Base-by-base conservation (phyloP, 1,139 yeast genomes). In the Geotrichum cucujoidarum region DNA sequence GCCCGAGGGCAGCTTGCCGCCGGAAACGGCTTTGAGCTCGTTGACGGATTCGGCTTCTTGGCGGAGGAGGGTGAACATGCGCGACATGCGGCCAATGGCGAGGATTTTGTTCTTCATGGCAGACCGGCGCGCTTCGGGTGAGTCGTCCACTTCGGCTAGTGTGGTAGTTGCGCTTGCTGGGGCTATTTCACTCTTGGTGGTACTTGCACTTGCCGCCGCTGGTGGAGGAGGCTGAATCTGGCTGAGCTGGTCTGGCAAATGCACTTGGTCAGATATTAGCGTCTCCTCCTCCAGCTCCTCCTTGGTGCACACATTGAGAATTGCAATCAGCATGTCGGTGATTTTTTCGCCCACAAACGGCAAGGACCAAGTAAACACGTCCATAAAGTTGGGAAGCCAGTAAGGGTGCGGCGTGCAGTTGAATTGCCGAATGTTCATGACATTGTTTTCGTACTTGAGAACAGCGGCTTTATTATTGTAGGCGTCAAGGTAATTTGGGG, bases 381-480 rank as follows among this genome's bases (percentile, higher is more conserved):
- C 97, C 95, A 90, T 89, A 60, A 90, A 88, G 65, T 90, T 90
- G 3, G 98, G 98, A 57, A 92, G 73, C 92, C 95, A 90, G 68
- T 92, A 92, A 1, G 98, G 98, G 67, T 92, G 97, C 8, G 96
- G 95, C 36, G 92, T 82, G 60, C 84, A 72, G 65, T 89, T 89
- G 70, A 92, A 92, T 67, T 92, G 98, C 53, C 97, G 78, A 55
- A 92, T 92, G 65, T 92, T 92, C 94, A 92, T 84, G 34, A 90
- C 94, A 58, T 89, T 85, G 60, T 85, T 78, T 60, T 88, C 97
- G 66, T 90, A 92, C 57, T 70, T 89, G 60, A 92, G 74, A 24
- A 92, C 90, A 0, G 98, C 98, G 0, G 97, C 98, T 70, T 90
- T 90, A 69, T 92, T 92, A 63, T 89, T 88, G 69, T 92, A 92